Conservation (phyloP, 352 stramenopile genomes). For the Phytophthora melonis region DNA sequence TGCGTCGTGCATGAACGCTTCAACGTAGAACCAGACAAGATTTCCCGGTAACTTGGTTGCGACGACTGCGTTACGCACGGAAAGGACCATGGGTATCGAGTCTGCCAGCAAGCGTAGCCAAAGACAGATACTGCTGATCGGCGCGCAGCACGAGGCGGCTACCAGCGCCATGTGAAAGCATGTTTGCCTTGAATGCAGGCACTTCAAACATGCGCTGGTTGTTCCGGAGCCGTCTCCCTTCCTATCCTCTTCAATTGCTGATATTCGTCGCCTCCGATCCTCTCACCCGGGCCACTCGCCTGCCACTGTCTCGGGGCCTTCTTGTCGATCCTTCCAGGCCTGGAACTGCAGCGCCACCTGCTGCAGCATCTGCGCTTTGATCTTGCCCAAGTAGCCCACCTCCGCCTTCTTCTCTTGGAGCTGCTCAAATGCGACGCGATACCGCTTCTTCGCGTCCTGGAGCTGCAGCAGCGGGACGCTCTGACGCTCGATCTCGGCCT, state of each 20-base stretch:
- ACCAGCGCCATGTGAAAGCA: background rate
- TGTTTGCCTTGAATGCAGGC: conserved; percentile 7
- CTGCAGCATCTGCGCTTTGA: conserved; percentile 73
- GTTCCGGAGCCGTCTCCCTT: background rate
- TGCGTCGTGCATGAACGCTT: too few species aligned
- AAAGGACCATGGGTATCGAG: too few species aligned
- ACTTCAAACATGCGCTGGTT: conserved; percentile 14
- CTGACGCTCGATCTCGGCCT: conserved; percentile 5
- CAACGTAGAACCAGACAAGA: too few species aligned
- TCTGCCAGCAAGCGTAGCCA: background rate
- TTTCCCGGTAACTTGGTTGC: too few species aligned
- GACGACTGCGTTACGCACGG: too few species aligned
- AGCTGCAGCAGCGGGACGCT: conserved; percentile 55
- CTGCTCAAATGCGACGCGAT: conserved; percentile 53
- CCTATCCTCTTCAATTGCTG: background rate
- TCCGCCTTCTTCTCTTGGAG: conserved; percentile 70
- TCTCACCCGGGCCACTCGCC: conserved; percentile 17
- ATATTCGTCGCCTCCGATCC: background rate
- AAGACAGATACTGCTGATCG: background rate
- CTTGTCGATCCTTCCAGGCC: conserved; percentile 41
- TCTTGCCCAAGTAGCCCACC: conserved; percentile 59
- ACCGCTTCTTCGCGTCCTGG: conserved; percentile 68
- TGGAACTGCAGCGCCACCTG: conserved; percentile 65
- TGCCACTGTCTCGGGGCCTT: conserved; percentile 6
- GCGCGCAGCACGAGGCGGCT: background rate